These are phyloP conservation scores for Neoboletus magnificus DNA, from an alignment of 768 basidiomycete genomes.

Conservation along the genomic window DNA sequence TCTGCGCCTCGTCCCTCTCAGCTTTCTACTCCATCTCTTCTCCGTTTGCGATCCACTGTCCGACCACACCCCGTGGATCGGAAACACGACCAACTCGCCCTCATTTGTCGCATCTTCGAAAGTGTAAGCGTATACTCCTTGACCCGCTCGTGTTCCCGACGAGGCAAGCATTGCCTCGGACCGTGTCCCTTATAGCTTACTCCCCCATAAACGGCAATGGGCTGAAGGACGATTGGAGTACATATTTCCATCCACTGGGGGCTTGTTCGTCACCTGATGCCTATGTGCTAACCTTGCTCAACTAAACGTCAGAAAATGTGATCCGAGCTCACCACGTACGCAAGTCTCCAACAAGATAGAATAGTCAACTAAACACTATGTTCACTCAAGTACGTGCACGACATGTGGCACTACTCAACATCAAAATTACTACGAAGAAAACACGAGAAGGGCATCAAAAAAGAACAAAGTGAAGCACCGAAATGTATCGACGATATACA, in stretches of 20 bases:
- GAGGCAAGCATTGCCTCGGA: neutral
- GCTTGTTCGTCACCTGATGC: no score
- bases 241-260: no score
- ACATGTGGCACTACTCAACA: slow-evolving; percentile 2
- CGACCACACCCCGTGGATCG: neutral
- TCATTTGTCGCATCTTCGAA: neutral
- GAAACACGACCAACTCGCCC: neutral
- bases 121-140: neutral
- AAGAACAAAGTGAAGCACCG: neutral
- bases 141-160: neutral
- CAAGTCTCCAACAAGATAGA: neutral
- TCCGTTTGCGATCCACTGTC: neutral
- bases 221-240: neutral
- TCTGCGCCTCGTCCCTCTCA: neutral
- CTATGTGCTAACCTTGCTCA: neutral
- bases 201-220: neutral
- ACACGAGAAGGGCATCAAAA: neutral
- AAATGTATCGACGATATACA: neutral
- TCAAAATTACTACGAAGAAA: neutral
- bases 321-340: neutral
- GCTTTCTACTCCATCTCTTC: neutral
- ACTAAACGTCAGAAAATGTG: neutral
- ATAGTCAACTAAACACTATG: neutral
- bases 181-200: neutral
- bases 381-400: slow-evolving; percentile 1